phyloP scores from a whole-genome alignment of 345 rosid genomes.

The Carallia brachiata region DNA sequence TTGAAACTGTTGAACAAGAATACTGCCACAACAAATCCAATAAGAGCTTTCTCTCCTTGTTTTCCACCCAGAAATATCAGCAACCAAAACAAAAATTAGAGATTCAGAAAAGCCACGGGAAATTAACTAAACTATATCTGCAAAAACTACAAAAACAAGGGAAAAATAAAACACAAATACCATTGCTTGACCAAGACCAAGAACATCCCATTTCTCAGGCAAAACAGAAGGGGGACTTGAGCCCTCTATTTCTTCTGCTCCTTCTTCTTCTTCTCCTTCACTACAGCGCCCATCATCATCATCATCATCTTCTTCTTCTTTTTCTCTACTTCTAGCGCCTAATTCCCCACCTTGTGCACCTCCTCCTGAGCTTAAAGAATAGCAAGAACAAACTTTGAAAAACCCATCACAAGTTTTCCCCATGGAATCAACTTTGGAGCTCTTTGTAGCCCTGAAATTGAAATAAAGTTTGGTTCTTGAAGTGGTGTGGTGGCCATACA shows the following conservation, averaged over 20 bases:
- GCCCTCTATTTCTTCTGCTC: slow-evolving; percentile 26
- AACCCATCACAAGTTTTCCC: slow-evolving; percentile 28
- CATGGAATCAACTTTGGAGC: slow-evolving; percentile 30
- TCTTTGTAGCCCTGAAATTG: slow-evolving; percentile 15
- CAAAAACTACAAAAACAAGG: not conserved
- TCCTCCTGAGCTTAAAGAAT: slow-evolving; percentile 22
- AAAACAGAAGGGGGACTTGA: slow-evolving; percentile 31
- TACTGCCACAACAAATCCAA: no score
- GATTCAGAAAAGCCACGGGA: not conserved
- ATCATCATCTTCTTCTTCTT: slow-evolving; percentile 28
- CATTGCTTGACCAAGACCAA: slow-evolving; percentile 99
- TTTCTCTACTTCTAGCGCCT: slow-evolving; percentile 29
- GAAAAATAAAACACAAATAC: slow-evolving; percentile 27
- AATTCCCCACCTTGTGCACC: slow-evolving; percentile 29
- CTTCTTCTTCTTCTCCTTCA: slow-evolving; percentile 22
- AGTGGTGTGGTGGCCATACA: slow-evolving; percentile 20
- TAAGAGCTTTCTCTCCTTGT: no score
- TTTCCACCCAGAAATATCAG: no score
- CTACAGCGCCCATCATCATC: slow-evolving; percentile 28
- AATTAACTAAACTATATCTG: not conserved
- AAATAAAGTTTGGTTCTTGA: slow-evolving; percentile 19
- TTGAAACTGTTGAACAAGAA: no score
- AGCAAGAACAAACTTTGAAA: slow-evolving; percentile 26
- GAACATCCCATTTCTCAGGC: slow-evolving; percentile 87
- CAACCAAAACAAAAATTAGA: not conserved